phyloP scores from a whole-genome alignment of 805 yeast species.

The Spathaspora sp. region DNA sequence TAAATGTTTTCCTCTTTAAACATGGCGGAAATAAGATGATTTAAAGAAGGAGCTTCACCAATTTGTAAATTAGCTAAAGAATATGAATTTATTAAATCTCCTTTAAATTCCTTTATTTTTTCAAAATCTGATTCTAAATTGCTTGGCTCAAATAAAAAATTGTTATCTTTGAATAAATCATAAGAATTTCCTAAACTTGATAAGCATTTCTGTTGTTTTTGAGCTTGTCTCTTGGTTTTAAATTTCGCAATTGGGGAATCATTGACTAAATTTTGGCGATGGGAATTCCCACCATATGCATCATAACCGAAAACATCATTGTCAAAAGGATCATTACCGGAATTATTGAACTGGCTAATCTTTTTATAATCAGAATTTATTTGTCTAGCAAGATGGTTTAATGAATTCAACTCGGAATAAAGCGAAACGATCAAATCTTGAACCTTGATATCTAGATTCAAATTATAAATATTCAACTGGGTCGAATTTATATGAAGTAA shows the following conservation, averaged over 20 bases:
- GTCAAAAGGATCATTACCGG: neutral
- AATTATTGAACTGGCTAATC: neutral
- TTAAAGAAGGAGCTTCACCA: constrained; percentile 36
- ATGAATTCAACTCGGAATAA: constrained; percentile 26
- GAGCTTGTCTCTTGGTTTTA: constrained; percentile 13
- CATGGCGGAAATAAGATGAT: constrained; percentile 18
- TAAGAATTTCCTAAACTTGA: constrained; percentile 16
- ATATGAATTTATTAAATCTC: constrained; percentile 20
- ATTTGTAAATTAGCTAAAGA: constrained; percentile 28
- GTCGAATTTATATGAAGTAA: constrained; percentile 37
- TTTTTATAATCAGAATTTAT: constrained; percentile 6
- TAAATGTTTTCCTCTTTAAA: constrained; percentile 18
- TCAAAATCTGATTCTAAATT: constrained; percentile 11
- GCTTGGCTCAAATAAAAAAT: constrained; percentile 37
- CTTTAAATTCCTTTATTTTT: constrained; percentile 12
- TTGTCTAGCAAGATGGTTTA: constrained; percentile 12
- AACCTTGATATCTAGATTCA: constrained; percentile 19
- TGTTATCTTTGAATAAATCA: constrained; percentile 21
- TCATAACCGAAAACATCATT: constrained; percentile 24
- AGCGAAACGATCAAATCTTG: constrained; percentile 24
- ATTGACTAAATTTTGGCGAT: neutral
- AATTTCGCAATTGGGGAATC: constrained; percentile 11
- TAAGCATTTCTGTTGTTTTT: constrained; percentile 11
- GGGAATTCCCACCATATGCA: constrained; percentile 25
- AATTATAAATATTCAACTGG: constrained; percentile 29